These are phyloP conservation scores for Aureobasidium leucospermi DNA, from an alignment of 2,329 filamentous ascomycete genomes.

Conservation along the genomic window DNA sequence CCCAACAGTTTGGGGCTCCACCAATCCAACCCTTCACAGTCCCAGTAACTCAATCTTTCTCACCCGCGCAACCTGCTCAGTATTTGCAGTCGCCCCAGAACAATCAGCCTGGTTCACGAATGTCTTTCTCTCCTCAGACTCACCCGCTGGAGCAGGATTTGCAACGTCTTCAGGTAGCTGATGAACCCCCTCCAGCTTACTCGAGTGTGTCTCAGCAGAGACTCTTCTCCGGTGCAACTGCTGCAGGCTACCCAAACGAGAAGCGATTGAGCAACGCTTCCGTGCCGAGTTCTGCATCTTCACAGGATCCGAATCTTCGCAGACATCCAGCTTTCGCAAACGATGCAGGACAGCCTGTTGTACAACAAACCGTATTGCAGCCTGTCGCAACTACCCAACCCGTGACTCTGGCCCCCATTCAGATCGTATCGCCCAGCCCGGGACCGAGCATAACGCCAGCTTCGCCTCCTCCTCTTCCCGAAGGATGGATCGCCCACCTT, in stretches of 20 bases:
- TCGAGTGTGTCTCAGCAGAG: slow-evolving; percentile 56
- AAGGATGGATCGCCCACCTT: slow-evolving; percentile 96
- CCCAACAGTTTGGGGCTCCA: background rate
- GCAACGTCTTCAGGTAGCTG: slow-evolving; percentile 68
- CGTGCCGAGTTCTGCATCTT: slow-evolving; percentile 14
- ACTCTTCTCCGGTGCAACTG: slow-evolving; percentile 35
- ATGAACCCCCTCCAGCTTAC: slow-evolving; percentile 91
- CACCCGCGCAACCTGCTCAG: slow-evolving; percentile 4
- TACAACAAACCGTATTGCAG: slow-evolving; percentile 47
- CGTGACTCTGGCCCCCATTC: slow-evolving; percentile 35
- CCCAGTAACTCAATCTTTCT: background rate
- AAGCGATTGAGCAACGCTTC: slow-evolving; percentile 50
- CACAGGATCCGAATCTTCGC: slow-evolving; percentile 23
- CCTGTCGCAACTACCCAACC: slow-evolving; percentile 37
- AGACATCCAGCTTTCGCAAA: slow-evolving; percentile 89
- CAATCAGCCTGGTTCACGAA: slow-evolving; percentile 1
- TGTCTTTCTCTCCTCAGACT: slow-evolving; percentile 10
- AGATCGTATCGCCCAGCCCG: slow-evolving; percentile 31
- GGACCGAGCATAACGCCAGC: slow-evolving; percentile 53
- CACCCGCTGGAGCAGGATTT: slow-evolving; percentile 76
- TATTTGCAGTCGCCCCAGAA: slow-evolving; percentile 5
- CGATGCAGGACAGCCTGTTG: slow-evolving; percentile 47
- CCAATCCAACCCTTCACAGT: slow-evolving; percentile 36
- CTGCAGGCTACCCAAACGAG: slow-evolving; percentile 64
- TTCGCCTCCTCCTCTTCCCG: slow-evolving; percentile 85